These are phyloP conservation scores for Scheffersomyces parashehatae DNA, from an alignment of 1,139 yeast genomes.

Conservation along the genomic window DNA sequence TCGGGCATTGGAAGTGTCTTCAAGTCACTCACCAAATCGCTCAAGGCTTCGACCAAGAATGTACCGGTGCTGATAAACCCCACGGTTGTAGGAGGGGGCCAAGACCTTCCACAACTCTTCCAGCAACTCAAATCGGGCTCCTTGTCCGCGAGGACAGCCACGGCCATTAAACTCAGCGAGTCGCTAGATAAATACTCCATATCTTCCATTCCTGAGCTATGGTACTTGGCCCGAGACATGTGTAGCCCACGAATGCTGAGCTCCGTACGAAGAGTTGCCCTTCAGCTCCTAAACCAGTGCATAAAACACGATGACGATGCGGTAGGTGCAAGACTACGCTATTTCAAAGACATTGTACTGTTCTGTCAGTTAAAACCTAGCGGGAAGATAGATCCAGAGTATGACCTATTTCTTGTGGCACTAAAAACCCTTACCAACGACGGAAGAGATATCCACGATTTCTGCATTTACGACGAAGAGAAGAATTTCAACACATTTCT, in stretches of 20 bases:
- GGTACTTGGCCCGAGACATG: conserved; percentile 69
- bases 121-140: conserved; percentile 40
- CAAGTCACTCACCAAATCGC: conserved; percentile 55
- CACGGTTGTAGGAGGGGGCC: conserved; percentile 63
- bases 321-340: conserved; percentile 50
- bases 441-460: conserved; percentile 63
- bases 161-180: conserved; percentile 53
- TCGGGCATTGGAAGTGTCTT: conserved; percentile 51
- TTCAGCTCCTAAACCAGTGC: conserved; percentile 57
- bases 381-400: conserved; percentile 46
- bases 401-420: conserved; percentile 55
- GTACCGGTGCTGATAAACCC: conserved; percentile 53
- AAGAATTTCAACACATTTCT: conserved; percentile 45
- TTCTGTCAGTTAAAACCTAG: conserved; percentile 33
- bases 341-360: conserved; percentile 60
- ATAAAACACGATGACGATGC: conserved; percentile 52
- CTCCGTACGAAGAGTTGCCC: conserved; percentile 52
- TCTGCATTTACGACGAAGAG: conserved; percentile 48
- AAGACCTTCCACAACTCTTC: conserved; percentile 48
- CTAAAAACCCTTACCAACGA: conserved; percentile 54
- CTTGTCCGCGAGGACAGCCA: conserved; percentile 44
- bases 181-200: conserved; percentile 54
- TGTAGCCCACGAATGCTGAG: conserved; percentile 36
- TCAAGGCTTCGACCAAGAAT: conserved; percentile 35
- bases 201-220: conserved; percentile 67